Base-by-base conservation (phyloP, 306 rosid species). In the Senna tora region DNA sequence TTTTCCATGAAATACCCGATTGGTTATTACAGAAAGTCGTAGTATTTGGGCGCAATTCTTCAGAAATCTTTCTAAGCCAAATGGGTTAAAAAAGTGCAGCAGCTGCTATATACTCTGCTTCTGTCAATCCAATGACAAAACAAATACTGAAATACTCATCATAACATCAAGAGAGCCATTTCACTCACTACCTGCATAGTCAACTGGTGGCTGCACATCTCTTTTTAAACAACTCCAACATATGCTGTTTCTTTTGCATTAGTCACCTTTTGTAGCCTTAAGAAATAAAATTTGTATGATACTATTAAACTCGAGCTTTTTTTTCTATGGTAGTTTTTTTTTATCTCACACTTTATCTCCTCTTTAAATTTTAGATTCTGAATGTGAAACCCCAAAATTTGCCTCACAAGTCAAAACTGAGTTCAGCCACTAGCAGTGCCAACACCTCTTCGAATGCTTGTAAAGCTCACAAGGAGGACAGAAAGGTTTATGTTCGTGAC, bases 401-500 rank as follows among this genome's bases (percentile, higher is more conserved):
- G 60, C 86, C 85, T 66, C 99, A 91, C 83, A 95, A 95, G 72
- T 84, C 99, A 70, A 95, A 82, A 82, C 13, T 78, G 83, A 95
- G 96, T 79, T 82, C 71, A 57, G 45, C 70, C 21, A 65, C 55
- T 73, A 56, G 83, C 78, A 69, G n/a, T n/a, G n/a, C 76, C 69
- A 66, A 61, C 68, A 49, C 58, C 75, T 55, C 85, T 69, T 77
- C 95, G 30, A 74, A 82, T 56, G 77, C 83, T 67, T 65, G 55
- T 17, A 89, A 79, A 81, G 69, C 72, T 70, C 68, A 25, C 60
- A 87, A 86, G 75, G 96, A 84, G 72, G 99, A 88, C 67, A 87
- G 97, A 79, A 95, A 91, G 91, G 96, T 93, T 45, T 95, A 95
- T 71, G 89, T 88, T 75, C 95, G 97, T 68, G 97, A 91, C 71